Base-by-base conservation (phyloP, 345 rosid species). In the Eutrema japonicum region DNA sequence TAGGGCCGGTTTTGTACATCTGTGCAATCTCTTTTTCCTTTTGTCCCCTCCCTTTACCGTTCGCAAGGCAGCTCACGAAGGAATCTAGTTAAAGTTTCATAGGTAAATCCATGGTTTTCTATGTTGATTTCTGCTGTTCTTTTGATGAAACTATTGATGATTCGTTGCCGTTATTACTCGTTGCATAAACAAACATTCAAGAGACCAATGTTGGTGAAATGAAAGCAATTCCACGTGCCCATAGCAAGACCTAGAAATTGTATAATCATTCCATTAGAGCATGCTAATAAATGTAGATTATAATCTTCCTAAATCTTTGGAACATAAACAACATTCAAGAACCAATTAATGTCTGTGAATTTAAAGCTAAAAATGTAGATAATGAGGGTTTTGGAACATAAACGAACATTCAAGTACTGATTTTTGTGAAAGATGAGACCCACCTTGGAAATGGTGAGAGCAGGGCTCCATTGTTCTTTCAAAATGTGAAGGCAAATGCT, bases 401-500 rank as follows among this genome's bases (percentile, higher is more conserved):
- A 56, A 8, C 27, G 18, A 53, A 54, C 6, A 54, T 18, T 36
- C 4, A 8, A 13, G 51, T 45, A 46, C 10, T 22, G 3, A 45
- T 45, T 7, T 45, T 63, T 14, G 47, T n/a, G 49, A 67, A 26
- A 40, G 10, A 64, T 7, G 38, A 49, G 14, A 59, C 33, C 38
- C 14, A 63, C 77, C 64, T 72, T 72, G 14, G 77, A 72, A 12
- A 72, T 60, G 53, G 77, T 72, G 26, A 72, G 77, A 10, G 77
- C 71, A 9, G 71, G 71, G 53, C 77, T 72, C 77, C 77, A 64
- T 35, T 72, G 70, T 18, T 72, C 77, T 72, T 72, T 64, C 70
- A 72, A 53, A 30, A 72, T 72, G 50, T 72, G 71, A 2, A 72
- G 77, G 50, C 77, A 72, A 54, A 64, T 64, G 60, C 77, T 72